Base-by-base conservation (phyloP, 495 filamentous ascomycete species). In the Aspergillus baeticus region DNA sequence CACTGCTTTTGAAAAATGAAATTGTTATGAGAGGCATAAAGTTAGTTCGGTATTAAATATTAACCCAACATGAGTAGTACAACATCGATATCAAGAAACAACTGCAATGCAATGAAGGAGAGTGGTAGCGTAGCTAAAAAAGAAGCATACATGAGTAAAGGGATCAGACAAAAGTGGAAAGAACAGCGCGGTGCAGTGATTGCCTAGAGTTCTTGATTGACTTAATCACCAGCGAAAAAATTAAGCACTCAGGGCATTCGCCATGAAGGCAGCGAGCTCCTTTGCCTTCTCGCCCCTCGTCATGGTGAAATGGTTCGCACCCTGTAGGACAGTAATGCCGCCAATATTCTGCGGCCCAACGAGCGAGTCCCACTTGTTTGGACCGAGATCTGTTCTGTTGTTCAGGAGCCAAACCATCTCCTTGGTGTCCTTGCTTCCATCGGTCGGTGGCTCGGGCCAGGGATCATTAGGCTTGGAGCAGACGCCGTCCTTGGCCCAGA, bases 401-500 rank as follows among this genome's bases (percentile, higher is more conserved):
- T 91, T 84, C 5, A 93, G 75, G 22, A 95, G 72, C 85, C 90
- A 95, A 54, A 83, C 73, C 64, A 90, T 89, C 71, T 93, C 80
- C 8, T 68, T 61, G 2, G 70, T 70, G 54, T 76, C 73, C 7
- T 65, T 58, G 55, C 70, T 74, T 57, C 89, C 82, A 65, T 86
- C 84, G 43, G 81, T 77, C 33, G 83, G 82, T 3, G 88, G 88
- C 54, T 87, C 86, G 3, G 86, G 86, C 39, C 85, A 80, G 8
- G 86, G 85, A 64, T 89, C 89, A 11, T 73, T 80, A 0, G 85
- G 84, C 23, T 81, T 76, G 42, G 85, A 81, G 76, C 88, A 91
- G 2, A 94, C 87, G 49, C 90, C 90, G 47, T 93, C 88, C 65
- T 85, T 84, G 59, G 86, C 88, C 89, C 89, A 96, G 61, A 93